A percentile compares a stretch with the other conserved stretches of the same genome.
phyloP scores from a whole-genome alignment of 805 yeast species.

The Kazachstania taianensis region DNA sequence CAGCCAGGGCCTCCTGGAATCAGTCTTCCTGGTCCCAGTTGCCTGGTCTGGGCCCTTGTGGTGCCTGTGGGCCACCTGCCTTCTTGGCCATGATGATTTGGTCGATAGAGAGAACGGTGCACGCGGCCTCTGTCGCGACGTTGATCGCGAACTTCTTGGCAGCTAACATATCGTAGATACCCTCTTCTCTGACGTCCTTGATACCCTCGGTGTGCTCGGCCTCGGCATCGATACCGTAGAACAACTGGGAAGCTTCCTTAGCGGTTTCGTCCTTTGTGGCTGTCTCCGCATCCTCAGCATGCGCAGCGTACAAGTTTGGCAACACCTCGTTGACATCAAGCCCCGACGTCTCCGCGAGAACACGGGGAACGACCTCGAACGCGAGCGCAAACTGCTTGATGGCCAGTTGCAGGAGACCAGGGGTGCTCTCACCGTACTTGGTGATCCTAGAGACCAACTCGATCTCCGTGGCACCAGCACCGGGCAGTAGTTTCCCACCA shows the following conservation, averaged over 20 bases:
- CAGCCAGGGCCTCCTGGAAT: constrained; percentile 1
- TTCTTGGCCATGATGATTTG: constrained; percentile 98
- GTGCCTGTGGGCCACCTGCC: constrained; percentile 95
- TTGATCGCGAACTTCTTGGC: constrained; percentile 80
- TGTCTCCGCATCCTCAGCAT: constrained; percentile 33
- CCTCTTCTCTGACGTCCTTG: constrained; percentile 56
- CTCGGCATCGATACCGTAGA: constrained; percentile 68
- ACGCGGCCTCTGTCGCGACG: constrained; percentile 92
- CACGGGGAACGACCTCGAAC: constrained; percentile 87
- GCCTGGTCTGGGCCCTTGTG: constrained; percentile 77
- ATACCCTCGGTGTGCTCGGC: constrained; percentile 58
- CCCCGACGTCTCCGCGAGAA: constrained; percentile 91
- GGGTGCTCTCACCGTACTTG: constrained; percentile 83
- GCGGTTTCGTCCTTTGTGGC: background rate
- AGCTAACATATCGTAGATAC: constrained; percentile 69
- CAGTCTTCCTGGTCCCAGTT: constrained; percentile 94
- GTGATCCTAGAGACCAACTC: constrained; percentile 74
- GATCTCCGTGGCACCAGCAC: constrained; percentile 93
- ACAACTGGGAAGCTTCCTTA: constrained; percentile 20
- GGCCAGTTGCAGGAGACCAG: constrained; percentile 87
- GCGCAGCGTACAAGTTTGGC: constrained; percentile 82
- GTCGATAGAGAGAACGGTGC: constrained; percentile 67
- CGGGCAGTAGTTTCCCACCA: constrained; percentile 74
- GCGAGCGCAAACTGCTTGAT: constrained; percentile 91
- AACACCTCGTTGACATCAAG: constrained; percentile 82